phyloP scores from a whole-genome alignment of 176 grass and related monocot genomes.

The Oryza coarctata region DNA sequence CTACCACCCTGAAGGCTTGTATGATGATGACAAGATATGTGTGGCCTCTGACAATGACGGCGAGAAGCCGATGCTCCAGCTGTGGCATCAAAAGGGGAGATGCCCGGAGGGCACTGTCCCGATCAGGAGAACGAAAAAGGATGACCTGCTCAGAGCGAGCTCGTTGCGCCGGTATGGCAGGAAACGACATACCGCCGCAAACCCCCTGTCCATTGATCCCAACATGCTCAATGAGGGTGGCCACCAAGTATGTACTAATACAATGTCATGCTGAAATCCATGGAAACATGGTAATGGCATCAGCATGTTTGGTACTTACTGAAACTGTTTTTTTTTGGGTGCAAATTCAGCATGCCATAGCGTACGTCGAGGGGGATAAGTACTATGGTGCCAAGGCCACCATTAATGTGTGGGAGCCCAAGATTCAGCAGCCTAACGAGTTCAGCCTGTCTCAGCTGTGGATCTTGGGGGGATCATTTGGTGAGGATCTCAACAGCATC shows the following conservation, averaged over 20 bases:
- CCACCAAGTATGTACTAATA: constrained; percentile 45
- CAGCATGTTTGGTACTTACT: background rate
- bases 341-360: constrained; percentile 61
- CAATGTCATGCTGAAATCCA: background rate
- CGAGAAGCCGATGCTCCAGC: constrained; percentile 47
- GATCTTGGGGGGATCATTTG: constrained; percentile 71
- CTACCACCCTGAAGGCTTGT: constrained; percentile 64
- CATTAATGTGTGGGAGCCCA: constrained; percentile 91
- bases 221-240: constrained; percentile 57
- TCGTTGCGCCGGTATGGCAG: constrained; percentile 61
- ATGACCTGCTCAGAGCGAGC: constrained; percentile 50
- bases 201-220: constrained; percentile 47
- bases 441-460: constrained; percentile 84
- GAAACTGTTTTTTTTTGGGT: background rate
- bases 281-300: background rate
- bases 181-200: constrained; percentile 26
- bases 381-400: constrained; percentile 75
- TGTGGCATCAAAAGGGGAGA: constrained; percentile 67
- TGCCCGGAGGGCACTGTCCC: constrained; percentile 58
- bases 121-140: constrained; percentile 58
- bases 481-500: constrained; percentile 71
- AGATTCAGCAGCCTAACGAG: constrained; percentile 67
- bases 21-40: constrained; percentile 45
- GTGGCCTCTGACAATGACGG: constrained; percentile 13
- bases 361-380: constrained; percentile 60